phyloP scores from a whole-genome alignment of 2,329 filamentous ascomycete genomes.

The Neopestalotiopsis rosae region DNA sequence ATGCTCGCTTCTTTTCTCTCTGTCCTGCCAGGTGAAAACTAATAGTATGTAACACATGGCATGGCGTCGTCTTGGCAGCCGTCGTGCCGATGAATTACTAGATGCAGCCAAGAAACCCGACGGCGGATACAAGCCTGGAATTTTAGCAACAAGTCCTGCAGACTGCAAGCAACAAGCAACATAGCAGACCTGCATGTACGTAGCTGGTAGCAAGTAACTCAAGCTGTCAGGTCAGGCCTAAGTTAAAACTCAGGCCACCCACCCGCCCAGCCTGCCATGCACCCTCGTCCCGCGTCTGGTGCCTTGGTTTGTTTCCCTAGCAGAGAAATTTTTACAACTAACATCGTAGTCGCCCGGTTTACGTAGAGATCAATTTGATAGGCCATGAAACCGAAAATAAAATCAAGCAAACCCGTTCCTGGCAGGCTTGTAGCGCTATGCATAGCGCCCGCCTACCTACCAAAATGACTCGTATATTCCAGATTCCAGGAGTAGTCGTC shows the following conservation, averaged over 20 bases:
- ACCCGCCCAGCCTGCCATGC: no score
- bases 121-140: not conserved
- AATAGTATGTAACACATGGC: no score
- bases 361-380: not conserved
- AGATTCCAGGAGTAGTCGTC: slow-evolving; percentile 1
- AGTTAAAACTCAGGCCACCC: no score
- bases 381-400: not conserved
- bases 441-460: not conserved
- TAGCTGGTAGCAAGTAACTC: no score
- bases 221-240: no score
- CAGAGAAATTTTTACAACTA: not conserved
- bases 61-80: not conserved
- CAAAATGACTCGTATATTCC: not conserved
- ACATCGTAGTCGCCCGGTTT: not conserved
- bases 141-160: not conserved
- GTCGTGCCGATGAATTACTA: not conserved
- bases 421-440: not conserved
- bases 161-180: no score
- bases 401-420: not conserved
- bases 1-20: not conserved
- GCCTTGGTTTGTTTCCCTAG: no score
- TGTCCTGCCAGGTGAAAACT: not conserved
- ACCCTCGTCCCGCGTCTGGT: no score
- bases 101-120: not conserved
- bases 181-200: no score